Evolutionary conservation across 164 flowering plant genomes (phyloP).

Genomic region (Malania oleifera): DNA sequence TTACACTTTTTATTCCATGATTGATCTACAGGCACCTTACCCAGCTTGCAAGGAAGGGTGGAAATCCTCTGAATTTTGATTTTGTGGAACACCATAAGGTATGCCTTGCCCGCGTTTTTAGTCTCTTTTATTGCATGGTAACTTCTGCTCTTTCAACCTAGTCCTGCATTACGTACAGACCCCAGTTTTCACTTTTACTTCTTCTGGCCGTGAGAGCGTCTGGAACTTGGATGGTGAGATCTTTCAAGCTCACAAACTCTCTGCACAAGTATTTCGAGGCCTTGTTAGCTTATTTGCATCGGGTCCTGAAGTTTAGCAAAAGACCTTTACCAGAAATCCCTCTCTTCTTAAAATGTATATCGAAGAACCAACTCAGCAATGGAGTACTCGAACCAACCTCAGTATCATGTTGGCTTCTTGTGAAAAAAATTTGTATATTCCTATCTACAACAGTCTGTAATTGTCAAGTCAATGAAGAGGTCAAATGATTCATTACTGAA

Average conservation of each 20-base stretch:
- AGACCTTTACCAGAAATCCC: too few relatives aligned
- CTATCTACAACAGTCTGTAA: too few relatives aligned
- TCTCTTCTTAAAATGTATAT: too few relatives aligned
- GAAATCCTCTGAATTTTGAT: constrained; percentile 66
- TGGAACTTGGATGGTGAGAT: constrained; percentile 98
- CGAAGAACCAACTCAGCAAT: too few relatives aligned
- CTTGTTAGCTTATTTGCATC: constrained; percentile 76
- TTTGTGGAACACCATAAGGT: constrained; percentile 96
- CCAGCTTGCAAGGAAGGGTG: constrained; percentile 73
- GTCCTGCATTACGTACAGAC: constrained; percentile 43
- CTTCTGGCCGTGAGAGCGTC: constrained; percentile 62
- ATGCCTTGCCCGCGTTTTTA: constrained; percentile 12
- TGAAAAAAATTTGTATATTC: too few relatives aligned
- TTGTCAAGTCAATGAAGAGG: too few relatives aligned
- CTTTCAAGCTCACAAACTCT: constrained; percentile 82
- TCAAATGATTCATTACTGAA: too few relatives aligned
- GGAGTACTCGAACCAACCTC: too few relatives aligned
- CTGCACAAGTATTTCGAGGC: constrained; percentile 89
- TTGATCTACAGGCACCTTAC: constrained; percentile 80
- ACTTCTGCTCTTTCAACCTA: neutral
- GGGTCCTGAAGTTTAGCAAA: constrained; percentile 68
- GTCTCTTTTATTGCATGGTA: neutral
- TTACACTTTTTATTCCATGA: neutral
- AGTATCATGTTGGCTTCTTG: too few relatives aligned
- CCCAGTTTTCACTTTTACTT: constrained; percentile 73